Conservation (phyloP, 2,329 filamentous ascomycete genomes). For the Cercospora beticola region DNA sequence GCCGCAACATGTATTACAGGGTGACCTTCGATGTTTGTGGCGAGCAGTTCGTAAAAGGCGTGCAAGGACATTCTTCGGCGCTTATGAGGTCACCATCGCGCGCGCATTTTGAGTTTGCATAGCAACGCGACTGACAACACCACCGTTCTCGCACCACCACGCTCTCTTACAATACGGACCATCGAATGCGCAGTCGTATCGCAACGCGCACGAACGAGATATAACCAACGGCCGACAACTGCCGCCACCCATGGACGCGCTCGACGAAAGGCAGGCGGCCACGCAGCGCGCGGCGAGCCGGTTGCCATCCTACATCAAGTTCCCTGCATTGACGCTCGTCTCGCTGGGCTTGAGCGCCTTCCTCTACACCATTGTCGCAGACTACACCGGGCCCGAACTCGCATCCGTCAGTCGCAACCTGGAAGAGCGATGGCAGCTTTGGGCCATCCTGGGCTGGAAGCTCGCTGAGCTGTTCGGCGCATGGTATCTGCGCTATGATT, state of each 20-base stretch:
- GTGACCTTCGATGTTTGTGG: neutral
- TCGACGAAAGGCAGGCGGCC: conserved; percentile 13
- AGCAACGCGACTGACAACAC: neutral
- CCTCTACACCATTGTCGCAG: conserved; percentile 62
- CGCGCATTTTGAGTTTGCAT: conserved; percentile 4
- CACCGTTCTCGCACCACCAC: neutral
- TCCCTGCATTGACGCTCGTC: conserved; percentile 49
- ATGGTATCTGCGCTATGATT: conserved; percentile 74
- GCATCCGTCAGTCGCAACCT: conserved; percentile 64
- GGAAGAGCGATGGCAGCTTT: conserved; percentile 63
- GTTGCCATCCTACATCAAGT: conserved; percentile 41
- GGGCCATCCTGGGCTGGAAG: conserved; percentile 57
- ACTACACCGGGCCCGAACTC: conserved; percentile 64
- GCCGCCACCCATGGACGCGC: conserved; percentile 12
- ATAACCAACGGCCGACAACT: neutral
- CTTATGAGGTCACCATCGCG: neutral
- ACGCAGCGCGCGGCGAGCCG: conserved; percentile 11
- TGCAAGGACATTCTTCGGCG: neutral
- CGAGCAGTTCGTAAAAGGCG: neutral
- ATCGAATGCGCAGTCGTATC: neutral
- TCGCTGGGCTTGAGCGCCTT: conserved; percentile 63
- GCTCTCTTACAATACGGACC: neutral
- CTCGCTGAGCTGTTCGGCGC: conserved; percentile 65
- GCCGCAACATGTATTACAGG: neutral
- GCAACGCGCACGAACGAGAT: neutral